Conservation (phyloP, 768 basidiomycete species). For the Pleurotus giganteus region DNA sequence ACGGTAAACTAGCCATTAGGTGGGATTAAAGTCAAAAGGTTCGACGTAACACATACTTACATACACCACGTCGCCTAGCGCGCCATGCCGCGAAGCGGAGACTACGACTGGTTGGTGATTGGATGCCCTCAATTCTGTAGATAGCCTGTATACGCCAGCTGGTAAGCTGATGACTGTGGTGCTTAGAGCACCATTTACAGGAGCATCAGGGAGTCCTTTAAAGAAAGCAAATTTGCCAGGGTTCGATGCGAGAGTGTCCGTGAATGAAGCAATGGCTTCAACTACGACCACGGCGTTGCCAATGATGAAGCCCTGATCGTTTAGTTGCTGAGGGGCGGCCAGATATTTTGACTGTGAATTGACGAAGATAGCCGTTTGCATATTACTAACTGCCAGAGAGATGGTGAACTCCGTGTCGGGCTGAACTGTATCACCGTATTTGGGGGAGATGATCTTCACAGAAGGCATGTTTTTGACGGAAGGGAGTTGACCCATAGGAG, state of each 20-base stretch:
- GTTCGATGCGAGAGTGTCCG: conserved; percentile 44
- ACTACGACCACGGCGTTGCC: conserved; percentile 62
- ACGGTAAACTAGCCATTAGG: conserved; percentile 30
- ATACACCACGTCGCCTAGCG: conserved; percentile 59
- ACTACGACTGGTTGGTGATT: conserved; percentile 63
- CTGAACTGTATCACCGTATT: conserved; percentile 40
- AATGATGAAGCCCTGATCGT: conserved; percentile 47
- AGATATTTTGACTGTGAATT: conserved; percentile 54
- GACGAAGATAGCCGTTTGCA: conserved; percentile 55
- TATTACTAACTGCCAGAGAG: conserved; percentile 39
- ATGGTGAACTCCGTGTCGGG: conserved; percentile 48
- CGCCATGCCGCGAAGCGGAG: conserved; percentile 60
- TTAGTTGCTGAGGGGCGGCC: conserved; percentile 54
- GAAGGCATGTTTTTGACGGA: conserved; percentile 45
- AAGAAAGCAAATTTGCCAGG: conserved; percentile 58
- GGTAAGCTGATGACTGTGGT: conserved; percentile 54
- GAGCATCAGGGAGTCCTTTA: conserved; percentile 46
- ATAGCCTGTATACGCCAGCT: conserved; percentile 55
- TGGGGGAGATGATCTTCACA: conserved; percentile 43
- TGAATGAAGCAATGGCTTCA: conserved; percentile 41
- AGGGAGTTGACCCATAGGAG: conserved; percentile 55
- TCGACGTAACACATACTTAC: conserved; percentile 40
- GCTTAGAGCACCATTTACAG: conserved; percentile 45
- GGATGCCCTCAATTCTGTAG: conserved; percentile 52
- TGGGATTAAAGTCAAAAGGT: too few species aligned